Percentiles rank a stretch among this genome's conserved stretches.
Evolutionary conservation across 208 protist species (phyloP).

Genomic region (Leishmania lainsoni): DNA sequence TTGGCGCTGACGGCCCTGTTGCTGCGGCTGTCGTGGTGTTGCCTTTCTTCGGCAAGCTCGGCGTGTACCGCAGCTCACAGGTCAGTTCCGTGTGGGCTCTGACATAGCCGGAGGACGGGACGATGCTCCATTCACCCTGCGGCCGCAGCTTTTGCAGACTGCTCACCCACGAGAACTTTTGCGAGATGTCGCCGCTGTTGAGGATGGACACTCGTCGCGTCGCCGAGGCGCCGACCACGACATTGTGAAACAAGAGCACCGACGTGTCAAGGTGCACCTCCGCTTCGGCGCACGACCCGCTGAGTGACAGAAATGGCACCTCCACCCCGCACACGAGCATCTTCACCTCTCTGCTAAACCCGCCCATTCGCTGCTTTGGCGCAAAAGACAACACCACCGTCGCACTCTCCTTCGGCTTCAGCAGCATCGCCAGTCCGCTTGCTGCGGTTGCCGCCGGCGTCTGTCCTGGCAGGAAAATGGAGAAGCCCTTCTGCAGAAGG

Average conservation of each 20-base stretch:
- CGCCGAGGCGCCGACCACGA: conserved; percentile 81
- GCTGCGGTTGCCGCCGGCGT: conserved; percentile 1
- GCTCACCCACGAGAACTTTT: conserved; percentile 89
- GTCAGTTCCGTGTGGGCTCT: conserved; percentile 87
- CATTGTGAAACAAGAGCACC: conserved; percentile 90
- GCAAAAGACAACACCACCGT: conserved; percentile 79
- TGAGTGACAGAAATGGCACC: conserved; percentile 85
- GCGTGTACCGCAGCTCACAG: conserved; percentile 92
- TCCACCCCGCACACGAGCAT: conserved; percentile 90
- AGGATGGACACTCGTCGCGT: conserved; percentile 88
- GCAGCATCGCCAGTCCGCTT: conserved; percentile 34
- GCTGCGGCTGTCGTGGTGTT: neutral
- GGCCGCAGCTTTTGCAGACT: conserved; percentile 25
- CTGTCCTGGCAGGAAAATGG: conserved; percentile 35
- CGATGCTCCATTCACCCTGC: conserved; percentile 76
- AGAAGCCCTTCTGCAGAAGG: conserved; percentile 74
- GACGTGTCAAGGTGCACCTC: conserved; percentile 94
- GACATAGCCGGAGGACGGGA: conserved; percentile 81
- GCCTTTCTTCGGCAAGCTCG: conserved; percentile 21
- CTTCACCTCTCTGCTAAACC: conserved; percentile 88
- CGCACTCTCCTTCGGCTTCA: conserved; percentile 83
- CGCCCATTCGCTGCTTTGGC: conserved; percentile 82
- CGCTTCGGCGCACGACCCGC: conserved; percentile 92
- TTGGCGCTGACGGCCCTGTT: neutral
- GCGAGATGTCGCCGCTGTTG: conserved; percentile 96